Conservation (phyloP, 1,284 basidiomycete genomes). For the Malassezia arunalokei region DNA sequence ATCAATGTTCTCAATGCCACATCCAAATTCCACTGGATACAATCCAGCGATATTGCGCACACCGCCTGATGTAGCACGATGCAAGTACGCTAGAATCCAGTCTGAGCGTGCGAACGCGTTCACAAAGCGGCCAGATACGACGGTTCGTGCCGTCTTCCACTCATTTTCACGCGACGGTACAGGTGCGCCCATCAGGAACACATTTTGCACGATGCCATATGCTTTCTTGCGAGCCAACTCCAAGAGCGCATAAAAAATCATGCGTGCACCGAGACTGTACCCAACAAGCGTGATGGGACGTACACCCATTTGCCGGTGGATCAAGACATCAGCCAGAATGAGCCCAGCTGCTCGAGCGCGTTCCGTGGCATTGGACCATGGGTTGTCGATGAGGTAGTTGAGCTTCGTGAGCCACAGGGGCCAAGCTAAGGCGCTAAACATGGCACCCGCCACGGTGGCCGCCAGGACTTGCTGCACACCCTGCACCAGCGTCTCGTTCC, state of each 20-base stretch:
- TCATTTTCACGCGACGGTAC: conserved; percentile 36
- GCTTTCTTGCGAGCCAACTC: conserved; percentile 40
- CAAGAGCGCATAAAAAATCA: conserved; percentile 40
- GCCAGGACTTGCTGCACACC: conserved; percentile 44
- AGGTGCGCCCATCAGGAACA: conserved; percentile 43
- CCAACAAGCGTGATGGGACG: conserved; percentile 44
- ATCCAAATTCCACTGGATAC: conserved; percentile 38
- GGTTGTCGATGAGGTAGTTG: conserved; percentile 45
- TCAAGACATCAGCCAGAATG: conserved; percentile 41
- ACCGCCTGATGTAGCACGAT: conserved; percentile 42
- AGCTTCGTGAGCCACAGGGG: conserved; percentile 45
- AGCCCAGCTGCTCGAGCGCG: conserved; percentile 38
- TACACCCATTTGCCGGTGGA: conserved; percentile 41
- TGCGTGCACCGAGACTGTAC: conserved; percentile 41
- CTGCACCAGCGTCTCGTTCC: conserved; percentile 45
- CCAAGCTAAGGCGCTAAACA: conserved; percentile 40
- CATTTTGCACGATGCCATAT: conserved; percentile 44
- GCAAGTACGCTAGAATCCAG: conserved; percentile 44
- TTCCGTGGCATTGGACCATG: conserved; percentile 44
- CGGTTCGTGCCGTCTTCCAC: conserved; percentile 36
- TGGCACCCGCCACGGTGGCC: conserved; percentile 39
- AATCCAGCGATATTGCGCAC: conserved; percentile 42
- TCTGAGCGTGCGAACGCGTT: conserved; percentile 43
- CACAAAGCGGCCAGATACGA: conserved; percentile 42
- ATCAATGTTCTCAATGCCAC: conserved; percentile 44